phyloP scores from a whole-genome alignment of 352 stramenopile genomes.

The Pythium myriotylum region DNA sequence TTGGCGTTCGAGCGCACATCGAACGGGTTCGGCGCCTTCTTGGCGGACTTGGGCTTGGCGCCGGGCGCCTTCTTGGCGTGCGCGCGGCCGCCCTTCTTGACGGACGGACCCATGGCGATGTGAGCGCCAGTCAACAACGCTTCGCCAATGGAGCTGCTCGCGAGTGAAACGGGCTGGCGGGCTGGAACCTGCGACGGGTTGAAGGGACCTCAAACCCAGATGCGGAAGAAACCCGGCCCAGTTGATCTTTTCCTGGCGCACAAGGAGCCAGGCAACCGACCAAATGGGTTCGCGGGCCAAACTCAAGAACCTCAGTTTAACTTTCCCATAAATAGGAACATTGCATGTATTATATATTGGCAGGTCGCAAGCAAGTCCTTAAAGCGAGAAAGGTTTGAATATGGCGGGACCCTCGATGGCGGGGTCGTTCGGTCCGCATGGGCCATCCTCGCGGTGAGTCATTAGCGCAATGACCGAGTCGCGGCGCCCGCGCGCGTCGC shows the following conservation, averaged over 20 bases:
- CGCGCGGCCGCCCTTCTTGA: constrained; percentile 18
- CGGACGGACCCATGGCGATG: constrained; percentile 2
- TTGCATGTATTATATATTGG: too few relatives aligned
- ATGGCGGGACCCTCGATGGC: constrained; percentile 28
- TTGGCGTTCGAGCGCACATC: constrained; percentile 85
- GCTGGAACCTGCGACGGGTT: constrained; percentile 1
- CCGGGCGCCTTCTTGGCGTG: constrained; percentile 16
- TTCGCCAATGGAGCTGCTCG: constrained; percentile 22
- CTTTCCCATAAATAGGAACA: too few relatives aligned
- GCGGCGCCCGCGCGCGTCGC: not conserved
- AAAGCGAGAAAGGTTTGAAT: constrained; percentile 16
- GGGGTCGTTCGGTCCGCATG: constrained; percentile 6
- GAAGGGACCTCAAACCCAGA: not conserved
- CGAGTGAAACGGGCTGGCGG: constrained; percentile 18
- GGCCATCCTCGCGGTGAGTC: not conserved
- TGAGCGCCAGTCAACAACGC: constrained; percentile 22
- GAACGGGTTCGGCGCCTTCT: constrained; percentile 80
- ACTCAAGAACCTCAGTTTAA: constrained; percentile 19
- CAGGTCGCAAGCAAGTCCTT: constrained; percentile 6
- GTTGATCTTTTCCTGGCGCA: not conserved
- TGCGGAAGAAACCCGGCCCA: not conserved
- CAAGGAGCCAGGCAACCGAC: not conserved
- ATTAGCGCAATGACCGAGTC: not conserved
- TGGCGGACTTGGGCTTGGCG: constrained; percentile 23
- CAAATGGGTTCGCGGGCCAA: constrained; percentile 33